phyloP scores from a whole-genome alignment of 192 early-diverging fungal genomes.

The Coemansia asiatica region DNA sequence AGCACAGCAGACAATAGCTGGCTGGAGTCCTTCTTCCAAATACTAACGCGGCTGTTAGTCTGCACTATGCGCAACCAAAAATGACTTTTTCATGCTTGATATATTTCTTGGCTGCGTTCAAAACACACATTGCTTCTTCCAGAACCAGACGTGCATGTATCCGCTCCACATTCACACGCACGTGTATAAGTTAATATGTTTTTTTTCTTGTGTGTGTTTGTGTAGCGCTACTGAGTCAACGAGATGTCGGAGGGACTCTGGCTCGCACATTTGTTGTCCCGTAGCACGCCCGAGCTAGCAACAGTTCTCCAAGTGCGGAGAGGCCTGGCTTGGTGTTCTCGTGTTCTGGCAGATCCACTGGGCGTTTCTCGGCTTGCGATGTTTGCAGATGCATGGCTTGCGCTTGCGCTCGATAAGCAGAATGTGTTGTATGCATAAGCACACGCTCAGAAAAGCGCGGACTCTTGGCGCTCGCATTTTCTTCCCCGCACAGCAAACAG shows the following conservation, averaged over 20 bases:
- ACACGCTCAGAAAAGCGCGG: not conserved
- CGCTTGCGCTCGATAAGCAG: not conserved
- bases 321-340: not conserved
- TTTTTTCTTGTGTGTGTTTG: not conserved
- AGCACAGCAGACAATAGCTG: not conserved
- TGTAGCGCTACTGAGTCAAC: not conserved
- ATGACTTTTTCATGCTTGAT: too few species aligned
- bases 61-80: not conserved
- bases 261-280: not conserved
- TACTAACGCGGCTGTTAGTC: not conserved
- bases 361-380: not conserved
- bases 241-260: not conserved
- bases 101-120: too few species aligned
- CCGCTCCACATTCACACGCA: not conserved
- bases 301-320: not conserved
- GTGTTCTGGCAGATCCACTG: not conserved
- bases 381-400: not conserved
- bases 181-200: not conserved
- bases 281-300: not conserved
- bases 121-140: too few species aligned
- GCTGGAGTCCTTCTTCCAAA: not conserved
- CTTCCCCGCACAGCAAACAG: not conserved
- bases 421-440: not conserved
- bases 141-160: not conserved
- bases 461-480: not conserved